Evolutionary conservation across 2,329 filamentous ascomycete genomes (phyloP).

Genomic region (Hymenoscyphus fraxineus): DNA sequence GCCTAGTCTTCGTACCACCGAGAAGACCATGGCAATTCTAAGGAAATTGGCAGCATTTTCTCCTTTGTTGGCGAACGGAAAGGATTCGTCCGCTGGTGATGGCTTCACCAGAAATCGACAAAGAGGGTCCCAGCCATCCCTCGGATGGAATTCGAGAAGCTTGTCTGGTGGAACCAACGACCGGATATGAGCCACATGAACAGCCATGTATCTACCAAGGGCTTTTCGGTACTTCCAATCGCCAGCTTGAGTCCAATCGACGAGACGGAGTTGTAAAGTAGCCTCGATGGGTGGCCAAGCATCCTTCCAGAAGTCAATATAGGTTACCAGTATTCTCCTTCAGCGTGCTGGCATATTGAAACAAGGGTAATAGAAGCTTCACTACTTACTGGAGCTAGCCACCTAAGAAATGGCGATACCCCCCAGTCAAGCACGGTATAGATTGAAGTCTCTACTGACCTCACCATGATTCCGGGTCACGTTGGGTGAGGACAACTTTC

Average conservation of each 20-base stretch:
- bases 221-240: not conserved
- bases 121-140: not conserved
- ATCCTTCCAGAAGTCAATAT: not conserved
- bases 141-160: not conserved
- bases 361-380: not conserved
- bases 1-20: not conserved
- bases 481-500: slow-evolving; percentile 4
- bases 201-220: not conserved
- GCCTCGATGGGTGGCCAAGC: not conserved
- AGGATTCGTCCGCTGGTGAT: not conserved
- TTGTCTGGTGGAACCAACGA: not conserved
- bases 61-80: not conserved
- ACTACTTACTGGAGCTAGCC: not conserved
- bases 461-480: slow-evolving; percentile 5
- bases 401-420: not conserved
- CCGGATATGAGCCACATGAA: not conserved
- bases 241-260: not conserved
- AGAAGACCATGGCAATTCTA: not conserved
- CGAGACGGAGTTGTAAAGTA: not conserved
- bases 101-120: not conserved
- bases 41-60: not conserved
- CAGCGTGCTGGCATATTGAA: too few relatives aligned
- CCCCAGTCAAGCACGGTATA: slow-evolving; percentile 1
- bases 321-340: not conserved
- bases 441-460: not conserved